Evolutionary conservation across 805 yeast species (phyloP).

Genomic region (Kodamaea hsintzibuensis): DNA sequence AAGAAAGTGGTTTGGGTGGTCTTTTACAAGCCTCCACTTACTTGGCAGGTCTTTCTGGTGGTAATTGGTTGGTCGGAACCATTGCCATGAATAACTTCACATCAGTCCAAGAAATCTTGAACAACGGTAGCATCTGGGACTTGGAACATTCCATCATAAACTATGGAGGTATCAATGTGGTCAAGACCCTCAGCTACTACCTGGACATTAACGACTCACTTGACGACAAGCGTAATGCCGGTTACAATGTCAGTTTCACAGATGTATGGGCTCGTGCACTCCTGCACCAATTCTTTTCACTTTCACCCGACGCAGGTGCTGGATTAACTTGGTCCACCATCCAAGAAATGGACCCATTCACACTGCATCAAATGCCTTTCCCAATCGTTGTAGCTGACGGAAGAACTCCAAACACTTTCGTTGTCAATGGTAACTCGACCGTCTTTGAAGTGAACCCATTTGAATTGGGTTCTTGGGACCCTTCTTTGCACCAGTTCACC

Average conservation of each 20-base stretch:
- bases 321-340: slow-evolving; percentile 25
- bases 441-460: slow-evolving; percentile 27
- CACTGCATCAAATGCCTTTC: slow-evolving; percentile 27
- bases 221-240: slow-evolving; percentile 35
- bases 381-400: slow-evolving; percentile 30
- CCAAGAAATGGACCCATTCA: slow-evolving; percentile 20
- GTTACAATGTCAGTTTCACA: slow-evolving; percentile 38
- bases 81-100: slow-evolving; percentile 61
- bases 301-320: slow-evolving; percentile 26
- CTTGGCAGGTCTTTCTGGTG: slow-evolving; percentile 67
- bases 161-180: slow-evolving; percentile 58
- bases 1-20: slow-evolving; percentile 38
- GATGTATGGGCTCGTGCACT: slow-evolving; percentile 47
- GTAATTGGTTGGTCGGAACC: slow-evolving; percentile 66
- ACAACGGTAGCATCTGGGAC: slow-evolving; percentile 36
- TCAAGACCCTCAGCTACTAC: slow-evolving; percentile 60
- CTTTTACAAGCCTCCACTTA: slow-evolving; percentile 70
- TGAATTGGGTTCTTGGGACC: slow-evolving; percentile 32
- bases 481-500: slow-evolving; percentile 23
- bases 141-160: slow-evolving; percentile 68
- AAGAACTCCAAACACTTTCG: slow-evolving; percentile 23
- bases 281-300: slow-evolving; percentile 38
- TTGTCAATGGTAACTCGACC: slow-evolving; percentile 28
- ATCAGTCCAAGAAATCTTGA: slow-evolving; percentile 43
- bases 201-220: slow-evolving; percentile 29